Evolutionary conservation across 768 basidiomycete species (phyloP).

Genomic region (Phaeotremella fagi): DNA sequence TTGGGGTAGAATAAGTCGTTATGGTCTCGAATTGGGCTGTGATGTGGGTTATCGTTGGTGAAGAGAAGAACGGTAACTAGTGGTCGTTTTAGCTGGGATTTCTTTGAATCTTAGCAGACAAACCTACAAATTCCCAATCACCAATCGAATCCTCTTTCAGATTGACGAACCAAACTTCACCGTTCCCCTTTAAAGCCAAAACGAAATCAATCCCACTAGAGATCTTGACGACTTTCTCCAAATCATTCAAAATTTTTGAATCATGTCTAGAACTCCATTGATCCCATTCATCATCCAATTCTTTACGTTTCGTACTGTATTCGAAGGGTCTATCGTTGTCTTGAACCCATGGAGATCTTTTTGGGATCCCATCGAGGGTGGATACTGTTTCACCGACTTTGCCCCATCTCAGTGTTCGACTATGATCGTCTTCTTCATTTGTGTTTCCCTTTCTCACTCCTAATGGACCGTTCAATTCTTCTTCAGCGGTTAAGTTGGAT

Average conservation of each 20-base stretch:
- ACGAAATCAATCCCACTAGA: constrained; percentile 70
- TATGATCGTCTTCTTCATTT: constrained; percentile 14
- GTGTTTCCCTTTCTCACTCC: background rate
- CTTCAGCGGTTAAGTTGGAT: constrained; percentile 15
- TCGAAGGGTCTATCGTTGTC: background rate
- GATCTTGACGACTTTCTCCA: constrained; percentile 63
- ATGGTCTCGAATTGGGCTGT: constrained; percentile 80
- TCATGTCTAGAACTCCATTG: constrained; percentile 2
- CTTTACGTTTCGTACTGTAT: constrained; percentile 2
- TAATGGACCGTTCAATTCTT: constrained; percentile 15
- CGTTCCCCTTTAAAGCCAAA: constrained; percentile 60
- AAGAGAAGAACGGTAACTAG: constrained; percentile 29
- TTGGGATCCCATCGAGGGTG: constrained; percentile 19
- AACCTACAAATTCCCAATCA: constrained; percentile 63
- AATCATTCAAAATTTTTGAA: constrained; percentile 5
- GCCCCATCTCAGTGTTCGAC: constrained; percentile 30
- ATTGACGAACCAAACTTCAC: constrained; percentile 40
- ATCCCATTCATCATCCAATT: constrained; percentile 18
- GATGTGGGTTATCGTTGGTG: constrained; percentile 55
- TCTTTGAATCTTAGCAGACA: constrained; percentile 1
- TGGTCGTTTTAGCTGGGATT: background rate
- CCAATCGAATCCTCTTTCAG: constrained; percentile 19
- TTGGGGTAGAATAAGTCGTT: constrained; percentile 52
- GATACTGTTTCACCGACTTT: constrained; percentile 22
- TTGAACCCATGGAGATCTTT: constrained; percentile 5